phyloP scores from a whole-genome alignment of 2,329 filamentous ascomycete genomes.

The Verticillium nonalfalfae region DNA sequence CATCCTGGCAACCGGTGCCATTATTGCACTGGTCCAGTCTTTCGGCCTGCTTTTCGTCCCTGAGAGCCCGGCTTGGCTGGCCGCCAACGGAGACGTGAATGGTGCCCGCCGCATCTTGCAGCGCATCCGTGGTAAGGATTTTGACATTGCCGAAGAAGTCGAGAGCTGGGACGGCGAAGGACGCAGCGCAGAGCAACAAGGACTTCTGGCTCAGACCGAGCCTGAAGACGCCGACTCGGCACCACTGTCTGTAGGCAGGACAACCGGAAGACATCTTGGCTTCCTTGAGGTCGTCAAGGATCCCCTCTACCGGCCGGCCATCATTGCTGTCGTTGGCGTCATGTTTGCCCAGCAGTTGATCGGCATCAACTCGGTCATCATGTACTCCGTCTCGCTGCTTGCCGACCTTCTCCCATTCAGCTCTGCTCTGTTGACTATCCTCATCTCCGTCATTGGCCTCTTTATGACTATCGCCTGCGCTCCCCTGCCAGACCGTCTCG shows the following conservation, averaged over 20 bases:
- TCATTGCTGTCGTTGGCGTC: constrained; percentile 79
- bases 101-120: constrained; percentile 64
- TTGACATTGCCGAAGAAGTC: constrained; percentile 69
- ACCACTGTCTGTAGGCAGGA: background rate
- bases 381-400: constrained; percentile 94
- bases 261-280: constrained; percentile 35
- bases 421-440: constrained; percentile 77
- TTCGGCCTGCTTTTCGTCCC: constrained; percentile 69
- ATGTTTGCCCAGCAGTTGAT: constrained; percentile 93
- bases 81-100: constrained; percentile 54
- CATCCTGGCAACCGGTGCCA: constrained; percentile 68
- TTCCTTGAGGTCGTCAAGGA: constrained; percentile 62
- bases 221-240: constrained; percentile 9
- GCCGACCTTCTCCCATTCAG: constrained; percentile 73
- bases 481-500: constrained; percentile 79
- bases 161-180: constrained; percentile 48
- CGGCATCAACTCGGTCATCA: constrained; percentile 94
- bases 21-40: constrained; percentile 61
- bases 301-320: constrained; percentile 62
- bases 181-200: constrained; percentile 56
- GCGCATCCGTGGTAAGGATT: constrained; percentile 64
- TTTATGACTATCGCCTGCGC: constrained; percentile 75
- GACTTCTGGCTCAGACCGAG: constrained; percentile 47
- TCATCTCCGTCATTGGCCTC: constrained; percentile 83
- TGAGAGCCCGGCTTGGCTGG: constrained; percentile 86